Evolutionary conservation across 2,329 filamentous ascomycete species (phyloP), one percentile per base, ranked within the genome.

Genomic region (Periconia digitata): DNA sequence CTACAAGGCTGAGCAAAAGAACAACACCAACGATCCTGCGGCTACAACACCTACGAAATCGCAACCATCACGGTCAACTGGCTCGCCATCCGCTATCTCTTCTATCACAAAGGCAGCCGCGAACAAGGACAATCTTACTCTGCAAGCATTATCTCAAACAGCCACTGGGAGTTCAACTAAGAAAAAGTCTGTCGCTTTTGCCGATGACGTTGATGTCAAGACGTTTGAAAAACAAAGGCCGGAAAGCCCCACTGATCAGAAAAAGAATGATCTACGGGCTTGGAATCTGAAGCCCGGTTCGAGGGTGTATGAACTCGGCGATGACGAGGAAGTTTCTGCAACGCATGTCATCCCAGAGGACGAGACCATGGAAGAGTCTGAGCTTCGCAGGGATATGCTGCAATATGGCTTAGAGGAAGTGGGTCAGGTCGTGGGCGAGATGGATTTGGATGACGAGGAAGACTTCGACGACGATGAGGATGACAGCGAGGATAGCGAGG

Each of bases 381-480:
- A 81, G 24, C 72, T 96, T 20, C 85, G 94, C 6, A 83, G 86
- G 48, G 86, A 96, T 63, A 97, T 99, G 92, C 79, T 97, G 7
- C 81, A 89, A 54, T 99, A 97, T 66, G 86, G 89, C 52, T 76
- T 96, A 71, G 86, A 87, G 38, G 92, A 97, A 69, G 86, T 99
- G 48, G 90, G 91, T 3, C 85, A 90, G 32, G 89, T 99, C 2
- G 94, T 99, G 15, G 94, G 94, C 15, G 91, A 97, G 72, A 81
- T 99, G 39, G 84, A 95, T 49, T 72, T 97, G 2, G 90, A 95
- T 53, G 76, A 67, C 22, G 70, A 67, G 12, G 66, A 72, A 13
- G 82, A 78, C 20, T 76, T 78, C n/a, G 75, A 76, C 12, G 79
- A 84, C n/a, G 76, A 78, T 16, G 71, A 74, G 21, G 71, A 76